Base-by-base conservation (phyloP, 257 asterid species). In the Plantago ovata region DNA sequence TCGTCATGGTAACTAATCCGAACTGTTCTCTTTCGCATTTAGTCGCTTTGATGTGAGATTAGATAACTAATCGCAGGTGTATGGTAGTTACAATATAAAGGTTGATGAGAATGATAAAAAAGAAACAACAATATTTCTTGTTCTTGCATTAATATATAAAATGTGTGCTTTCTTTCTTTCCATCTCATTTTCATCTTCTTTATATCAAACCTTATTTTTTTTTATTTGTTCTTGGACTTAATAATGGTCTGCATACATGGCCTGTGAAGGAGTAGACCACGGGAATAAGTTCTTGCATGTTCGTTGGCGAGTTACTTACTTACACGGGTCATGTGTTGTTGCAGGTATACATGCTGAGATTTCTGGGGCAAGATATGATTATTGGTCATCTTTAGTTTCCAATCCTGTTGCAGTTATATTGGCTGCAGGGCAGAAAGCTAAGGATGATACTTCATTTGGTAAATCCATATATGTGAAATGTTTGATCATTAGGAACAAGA, bases 281-380 rank as follows among this genome's bases (percentile, higher is more conserved):
- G 3, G 14, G 20, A 33, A 38, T 44, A 42, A 38, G 47, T 40
- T 50, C 22, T 44, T 32, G 11, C 21, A 40, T 53, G 13, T 3
- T 52, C 42, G 19, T 38, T 10, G 4, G n/a, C 54, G 36, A 54
- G 39, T 51, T 28, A 36, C 28, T 58, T 40, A 19, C 13, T 18
- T 41, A 12, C n/a, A 15, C 9, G 24, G 9, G 49, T 47, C 48
- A 13, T 14, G 22, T 44, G 38, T 53, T 12, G 23, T 64, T 73
- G 69, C 81, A 87, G 98, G 95, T 72, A 81, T 92, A 53, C 91
- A 81, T 58, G 70, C 85, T 44, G 97, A 89, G 40, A 81, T 88
- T 53, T 87, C 98, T 60, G 80, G 63, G 68, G 80, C 84, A 44
- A 85, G 94, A 73, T 58, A 77, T 50, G 80, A 82, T 57, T 93